Evolutionary conservation across 495 filamentous ascomycete species (phyloP), one percentile per base, ranked within the genome.

Genomic region (Penicillium canariense): DNA sequence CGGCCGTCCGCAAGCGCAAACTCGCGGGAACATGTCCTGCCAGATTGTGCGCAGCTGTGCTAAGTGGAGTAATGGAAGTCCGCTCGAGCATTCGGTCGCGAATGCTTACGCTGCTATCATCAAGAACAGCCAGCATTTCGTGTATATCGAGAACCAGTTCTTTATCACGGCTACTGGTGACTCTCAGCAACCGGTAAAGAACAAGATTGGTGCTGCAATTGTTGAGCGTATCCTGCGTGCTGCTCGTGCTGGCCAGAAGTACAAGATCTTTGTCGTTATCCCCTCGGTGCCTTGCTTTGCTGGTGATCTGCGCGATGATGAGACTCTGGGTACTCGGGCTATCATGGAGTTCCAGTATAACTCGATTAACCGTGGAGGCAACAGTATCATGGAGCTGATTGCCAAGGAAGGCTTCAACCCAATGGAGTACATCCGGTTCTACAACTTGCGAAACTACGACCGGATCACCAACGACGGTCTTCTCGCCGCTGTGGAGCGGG

Each of bases 81-180:
- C 75, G 5, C 79, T 84, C 0, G 85, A 95, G 73, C 91, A 96
- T 69, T 96, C 91, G 0, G 91, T 97, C 60, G 82, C 84, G 17
- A 90, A 96, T 63, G 92, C 93, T 0, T 97, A 97, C 56, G 86
- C 87, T 32, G 82, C 89, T 46, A 80, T 87, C 28, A 96, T 97
- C 65, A 79, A 76, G 20, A 86, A 89, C 57, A 90, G 88, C 36
- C 68, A 87, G 67, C 89, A 96, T 67, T 96, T 89, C 60, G 70
- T 97, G 32, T 97, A 96, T 70, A 96, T 97, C 15, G 92, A 97
- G 72, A 97, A 97, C 61, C 92, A 97, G 68, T 97, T 97, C 79
- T 97, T 97, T 77, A 97, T 97, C 73, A 96, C 92, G 0, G 90
- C 91, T 3, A 95, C 91, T 1, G 79, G 78, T 14, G 79, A 88